Evolutionary conservation across 306 rosid species (phyloP).

Genomic region (Heteromeles arbutifolia): DNA sequence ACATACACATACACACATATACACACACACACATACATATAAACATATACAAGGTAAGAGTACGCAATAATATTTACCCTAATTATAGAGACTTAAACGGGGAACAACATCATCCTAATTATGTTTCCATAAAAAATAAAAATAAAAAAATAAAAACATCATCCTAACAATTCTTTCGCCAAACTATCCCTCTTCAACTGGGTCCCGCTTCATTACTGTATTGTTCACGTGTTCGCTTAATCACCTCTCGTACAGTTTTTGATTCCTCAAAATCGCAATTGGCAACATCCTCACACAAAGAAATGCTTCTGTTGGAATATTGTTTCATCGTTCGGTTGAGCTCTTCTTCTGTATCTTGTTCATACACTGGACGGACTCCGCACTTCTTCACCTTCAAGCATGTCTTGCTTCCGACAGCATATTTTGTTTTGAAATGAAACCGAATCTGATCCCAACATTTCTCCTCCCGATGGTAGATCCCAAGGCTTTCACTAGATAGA

Average conservation of each 20-base stretch:
- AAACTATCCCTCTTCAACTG: background rate
- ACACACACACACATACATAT: no score
- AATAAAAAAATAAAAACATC: no score
- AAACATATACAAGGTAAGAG: no score
- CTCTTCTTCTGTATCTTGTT: background rate
- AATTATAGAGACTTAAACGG: no score
- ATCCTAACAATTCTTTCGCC: no score
- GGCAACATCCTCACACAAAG: background rate
- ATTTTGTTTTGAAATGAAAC: background rate
- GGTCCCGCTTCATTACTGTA: no score
- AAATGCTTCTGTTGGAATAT: background rate
- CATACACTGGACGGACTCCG: background rate
- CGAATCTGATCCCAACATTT: background rate
- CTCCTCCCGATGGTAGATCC: rapidly evolving
- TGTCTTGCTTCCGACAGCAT: background rate
- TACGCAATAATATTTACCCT: no score
- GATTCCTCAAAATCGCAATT: background rate
- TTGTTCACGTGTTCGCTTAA: background rate
- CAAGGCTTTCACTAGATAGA: background rate
- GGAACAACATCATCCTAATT: no score
- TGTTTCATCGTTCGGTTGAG: background rate
- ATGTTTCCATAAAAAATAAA: no score
- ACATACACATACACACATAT: no score
- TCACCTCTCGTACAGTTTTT: background rate
- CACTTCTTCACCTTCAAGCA: background rate